Conservation (phyloP, 2,329 filamentous ascomycete genomes). For the Botryotinia calthae region DNA sequence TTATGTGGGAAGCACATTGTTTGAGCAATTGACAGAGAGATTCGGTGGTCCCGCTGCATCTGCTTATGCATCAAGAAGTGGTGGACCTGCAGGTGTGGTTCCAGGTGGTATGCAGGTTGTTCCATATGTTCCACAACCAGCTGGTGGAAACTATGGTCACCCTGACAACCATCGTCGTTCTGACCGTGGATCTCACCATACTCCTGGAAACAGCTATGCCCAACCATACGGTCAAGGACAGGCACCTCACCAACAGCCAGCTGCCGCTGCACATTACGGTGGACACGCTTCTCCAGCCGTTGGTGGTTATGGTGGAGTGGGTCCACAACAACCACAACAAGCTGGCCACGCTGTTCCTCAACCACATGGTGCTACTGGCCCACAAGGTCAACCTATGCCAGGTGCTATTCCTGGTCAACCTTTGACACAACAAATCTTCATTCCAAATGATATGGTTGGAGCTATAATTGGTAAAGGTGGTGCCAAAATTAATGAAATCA, state of each 20-base stretch:
- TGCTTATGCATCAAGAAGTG: slow-evolving; percentile 94
- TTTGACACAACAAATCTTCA: slow-evolving; percentile 73
- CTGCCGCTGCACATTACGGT: slow-evolving; percentile 76
- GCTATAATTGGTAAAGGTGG: slow-evolving; percentile 55
- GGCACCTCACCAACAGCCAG: slow-evolving; percentile 52
- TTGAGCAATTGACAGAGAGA: slow-evolving; percentile 94
- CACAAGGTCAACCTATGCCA: slow-evolving; percentile 72
- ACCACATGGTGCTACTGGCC: slow-evolving; percentile 61
- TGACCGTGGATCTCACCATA: slow-evolving; percentile 69
- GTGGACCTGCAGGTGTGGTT: slow-evolving; percentile 87
- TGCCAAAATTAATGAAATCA: slow-evolving; percentile 98
- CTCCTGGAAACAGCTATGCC: slow-evolving; percentile 71
- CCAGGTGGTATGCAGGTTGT: slow-evolving; percentile 98
- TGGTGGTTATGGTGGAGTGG: slow-evolving; percentile 72
- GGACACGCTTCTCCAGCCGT: slow-evolving; percentile 49
- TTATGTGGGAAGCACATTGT: slow-evolving; percentile 96
- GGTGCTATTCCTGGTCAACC: slow-evolving; percentile 75
- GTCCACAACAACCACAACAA: slow-evolving; percentile 73
- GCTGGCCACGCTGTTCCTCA: slow-evolving; percentile 64
- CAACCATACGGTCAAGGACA: slow-evolving; percentile 56
- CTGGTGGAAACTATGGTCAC: slow-evolving; percentile 87
- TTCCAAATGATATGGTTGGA: slow-evolving; percentile 99
- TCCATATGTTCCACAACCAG: slow-evolving; percentile 92
- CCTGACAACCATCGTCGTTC: slow-evolving; percentile 81
- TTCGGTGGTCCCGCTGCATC: slow-evolving; percentile 95